Conservation (phyloP, 108 stramenopile species). For the Nannochloropsis gaditana region DNA sequence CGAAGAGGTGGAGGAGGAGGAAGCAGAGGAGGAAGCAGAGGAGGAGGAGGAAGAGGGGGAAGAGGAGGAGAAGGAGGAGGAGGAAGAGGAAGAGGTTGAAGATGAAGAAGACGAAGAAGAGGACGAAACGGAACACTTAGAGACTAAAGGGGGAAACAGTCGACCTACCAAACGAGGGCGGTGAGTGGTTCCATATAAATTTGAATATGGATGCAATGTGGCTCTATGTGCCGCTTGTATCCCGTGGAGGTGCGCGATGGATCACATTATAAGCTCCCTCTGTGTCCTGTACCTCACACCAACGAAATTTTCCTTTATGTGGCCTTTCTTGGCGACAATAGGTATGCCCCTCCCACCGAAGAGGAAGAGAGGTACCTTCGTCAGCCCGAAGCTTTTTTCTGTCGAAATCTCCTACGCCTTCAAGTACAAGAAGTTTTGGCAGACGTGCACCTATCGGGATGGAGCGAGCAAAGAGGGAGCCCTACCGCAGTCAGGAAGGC, state of each 20-base stretch:
- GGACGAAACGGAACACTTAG: not conserved
- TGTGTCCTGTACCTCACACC: not conserved
- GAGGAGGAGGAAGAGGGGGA: not conserved
- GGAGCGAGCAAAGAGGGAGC: not conserved
- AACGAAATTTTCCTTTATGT: not conserved
- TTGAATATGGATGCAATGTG: not conserved
- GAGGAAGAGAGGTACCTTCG: not conserved
- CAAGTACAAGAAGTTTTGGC: not conserved
- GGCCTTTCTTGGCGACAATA: not conserved
- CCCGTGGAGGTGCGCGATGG: not conserved
- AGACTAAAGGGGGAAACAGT: not conserved
- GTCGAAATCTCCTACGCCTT: not conserved
- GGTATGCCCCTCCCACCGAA: not conserved
- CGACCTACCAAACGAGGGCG: constrained; percentile 12
- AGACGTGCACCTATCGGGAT: not conserved
- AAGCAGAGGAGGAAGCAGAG: not conserved
- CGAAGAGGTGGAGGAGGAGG: not conserved
- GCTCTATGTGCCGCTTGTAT: too few relatives aligned
- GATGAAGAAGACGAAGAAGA: not conserved
- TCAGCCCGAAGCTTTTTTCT: not conserved
- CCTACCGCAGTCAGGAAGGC: not conserved
- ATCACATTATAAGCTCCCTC: not conserved
- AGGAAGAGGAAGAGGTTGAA: not conserved
- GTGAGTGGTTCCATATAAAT: not conserved
- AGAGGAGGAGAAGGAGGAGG: not conserved